Evolutionary conservation across 495 filamentous ascomycete species (phyloP), one percentile per base, ranked within the genome.

Genomic region (Haplographium delicatum): DNA sequence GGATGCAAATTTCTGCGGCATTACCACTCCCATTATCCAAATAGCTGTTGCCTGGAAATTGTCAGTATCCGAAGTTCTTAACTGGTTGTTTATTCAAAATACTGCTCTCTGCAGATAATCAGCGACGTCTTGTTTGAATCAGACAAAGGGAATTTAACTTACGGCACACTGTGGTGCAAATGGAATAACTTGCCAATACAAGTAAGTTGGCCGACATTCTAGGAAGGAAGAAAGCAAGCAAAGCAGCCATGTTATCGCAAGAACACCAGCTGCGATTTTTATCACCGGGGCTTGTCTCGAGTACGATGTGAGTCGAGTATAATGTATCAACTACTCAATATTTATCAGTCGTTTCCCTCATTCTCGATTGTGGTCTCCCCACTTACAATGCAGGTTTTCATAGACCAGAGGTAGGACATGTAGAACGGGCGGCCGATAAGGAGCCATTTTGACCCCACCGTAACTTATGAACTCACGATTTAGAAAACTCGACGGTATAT

Each of bases 301-400:
- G 10, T 28, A n/a, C 38, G 23, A 16, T 1, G 47, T 39, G 0
- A 56, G 47, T 38, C 53, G 47, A 13, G 16, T 50, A 26, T 56
- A 56, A 19, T 39, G 51, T 3, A 56, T 41, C 24, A 56, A 22
- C 53, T 56, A 13, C 3, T 25, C 15, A 18, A 22, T 16, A 23
- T 26, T 37, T n/a, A 5, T 26, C 19, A 28, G 19, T 24, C 2
- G 2, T 8, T 15, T 4, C 13, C 13, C 6, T 13, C 2, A 24
- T 26, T 13, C 22, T 20, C 20, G 13, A 35, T 24, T 2, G n/a
- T 20, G 10, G 30, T 20, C 13, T 5, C 19, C 6, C 26, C 34
- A 44, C 39, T 15, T 23, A 57, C 56, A 5, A 58, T 22, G 31
- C 56, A 58, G 13, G n/a, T 42, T 24, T 58, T 58, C 24, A 54